These are phyloP conservation scores for Quercus ilex DNA, from an alignment of 306 rosid species.

Conservation along the genomic window DNA sequence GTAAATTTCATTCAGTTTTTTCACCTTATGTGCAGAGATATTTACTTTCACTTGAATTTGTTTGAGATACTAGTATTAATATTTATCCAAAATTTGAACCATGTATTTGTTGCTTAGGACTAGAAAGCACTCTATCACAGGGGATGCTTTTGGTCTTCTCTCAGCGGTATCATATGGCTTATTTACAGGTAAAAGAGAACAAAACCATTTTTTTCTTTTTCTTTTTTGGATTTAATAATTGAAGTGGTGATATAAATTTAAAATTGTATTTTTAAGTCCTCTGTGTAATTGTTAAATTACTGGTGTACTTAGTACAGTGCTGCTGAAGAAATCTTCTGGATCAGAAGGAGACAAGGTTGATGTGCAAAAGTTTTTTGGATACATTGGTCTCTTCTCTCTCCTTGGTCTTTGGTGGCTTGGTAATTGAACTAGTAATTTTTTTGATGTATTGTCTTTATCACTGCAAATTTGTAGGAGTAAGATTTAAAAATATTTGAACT, in stretches of 20 bases:
- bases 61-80: not conserved
- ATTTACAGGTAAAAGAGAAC: slow-evolving; percentile 47
- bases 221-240: not conserved
- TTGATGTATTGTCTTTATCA: not conserved
- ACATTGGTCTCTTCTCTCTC: slow-evolving; percentile 65
- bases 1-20: not conserved
- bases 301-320: slow-evolving; percentile 37
- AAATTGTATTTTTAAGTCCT: not conserved
- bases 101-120: slow-evolving; percentile 34
- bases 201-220: not conserved
- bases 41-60: not conserved
- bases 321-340: slow-evolving; percentile 69
- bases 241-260: not conserved
- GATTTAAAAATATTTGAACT: not conserved
- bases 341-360: slow-evolving; percentile 63
- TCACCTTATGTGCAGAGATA: not conserved
- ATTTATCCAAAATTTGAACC: slow-evolving; percentile 1
- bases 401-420: slow-evolving; percentile 88
- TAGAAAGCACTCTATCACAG: slow-evolving; percentile 46
- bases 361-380: slow-evolving; percentile 71
- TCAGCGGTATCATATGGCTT: slow-evolving; percentile 63
- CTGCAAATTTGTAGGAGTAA: not conserved
- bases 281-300: slow-evolving; percentile 9
- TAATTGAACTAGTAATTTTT: slow-evolving; percentile 21
- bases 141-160: slow-evolving; percentile 61